Base-by-base conservation (phyloP, 805 yeast species). In the Candida schatavii region DNA sequence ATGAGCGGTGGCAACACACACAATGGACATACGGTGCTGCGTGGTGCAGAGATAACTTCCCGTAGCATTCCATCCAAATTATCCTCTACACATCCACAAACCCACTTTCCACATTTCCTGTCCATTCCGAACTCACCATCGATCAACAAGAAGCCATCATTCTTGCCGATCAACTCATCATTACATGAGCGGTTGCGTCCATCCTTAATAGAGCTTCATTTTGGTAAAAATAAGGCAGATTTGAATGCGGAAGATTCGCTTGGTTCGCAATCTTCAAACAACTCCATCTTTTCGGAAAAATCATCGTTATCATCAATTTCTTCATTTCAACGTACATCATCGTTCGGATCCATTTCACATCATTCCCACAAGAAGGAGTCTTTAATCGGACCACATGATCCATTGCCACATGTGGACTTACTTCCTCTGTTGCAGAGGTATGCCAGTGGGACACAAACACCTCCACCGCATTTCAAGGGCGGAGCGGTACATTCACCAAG, bases 281-380 rank as follows among this genome's bases (percentile, higher is more conserved):
- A 53, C 19, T 66, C 72, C 10, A 46, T 68, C 4, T 67, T 68
- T 43, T 64, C 72, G 14, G 63, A 57, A 43, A 58, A 66, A 37
- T 65, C 67, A 13, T 61, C 68, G 31, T 37, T 67, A 3, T 58
- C 65, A n/a, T 61, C 69, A 11, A 44, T 58, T 2, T 49, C 59
- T 15, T 58, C 68, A 29, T 46, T 45, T 22, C 54, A 54, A 27
- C 43, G 68, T 39, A 47, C 55, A 5, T 56, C 62, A 28, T 56
- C 61, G 22, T 57, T 59, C 44, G 68, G 68, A 3, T 56, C 64
- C 21, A 50, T 60, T 25, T 54, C 64, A 9, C 60, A 56, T 28
- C 44, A 41, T 29, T 23, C 45, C 10, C 28, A 31, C 15, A 36
- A 45, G 37, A 50, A 52, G 30, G 45, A 41, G 25, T 48, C 56